phyloP scores from a whole-genome alignment of 2,329 filamentous ascomycete species.

The Penicillium sp. region DNA sequence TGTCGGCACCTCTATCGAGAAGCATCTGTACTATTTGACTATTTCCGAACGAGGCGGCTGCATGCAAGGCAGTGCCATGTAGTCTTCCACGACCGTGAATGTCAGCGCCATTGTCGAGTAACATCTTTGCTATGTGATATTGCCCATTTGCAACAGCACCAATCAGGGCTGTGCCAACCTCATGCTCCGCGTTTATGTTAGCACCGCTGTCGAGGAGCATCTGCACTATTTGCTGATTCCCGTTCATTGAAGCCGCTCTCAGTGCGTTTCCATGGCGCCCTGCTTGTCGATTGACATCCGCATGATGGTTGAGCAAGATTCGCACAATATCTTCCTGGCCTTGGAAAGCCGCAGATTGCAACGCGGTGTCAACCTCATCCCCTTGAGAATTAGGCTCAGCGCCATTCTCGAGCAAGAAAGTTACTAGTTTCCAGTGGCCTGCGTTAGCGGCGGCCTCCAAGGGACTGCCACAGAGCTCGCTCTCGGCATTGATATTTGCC shows the following conservation, averaged over 20 bases:
- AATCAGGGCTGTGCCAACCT: neutral
- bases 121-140: neutral
- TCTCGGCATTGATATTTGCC: neutral
- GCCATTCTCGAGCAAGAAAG: neutral
- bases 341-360: neutral
- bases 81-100: neutral
- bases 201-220: neutral
- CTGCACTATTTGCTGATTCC: neutral
- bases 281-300: neutral
- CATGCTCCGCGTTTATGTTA: neutral
- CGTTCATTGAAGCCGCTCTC: neutral
- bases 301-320: neutral
- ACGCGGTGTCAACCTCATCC: neutral
- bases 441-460: neutral
- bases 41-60: neutral
- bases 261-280: neutral
- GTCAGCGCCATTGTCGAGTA: constrained; percentile 2
- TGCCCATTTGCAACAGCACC: neutral
- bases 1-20: neutral
- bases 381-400: neutral
- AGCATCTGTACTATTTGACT: neutral
- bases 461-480: neutral
- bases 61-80: neutral
- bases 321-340: neutral
- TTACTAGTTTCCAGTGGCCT: neutral